A percentile compares a stretch with the other conserved stretches of the same genome.
Conservation (phyloP, 1,284 basidiomycete species). For the Trichosporon ovoides region DNA sequence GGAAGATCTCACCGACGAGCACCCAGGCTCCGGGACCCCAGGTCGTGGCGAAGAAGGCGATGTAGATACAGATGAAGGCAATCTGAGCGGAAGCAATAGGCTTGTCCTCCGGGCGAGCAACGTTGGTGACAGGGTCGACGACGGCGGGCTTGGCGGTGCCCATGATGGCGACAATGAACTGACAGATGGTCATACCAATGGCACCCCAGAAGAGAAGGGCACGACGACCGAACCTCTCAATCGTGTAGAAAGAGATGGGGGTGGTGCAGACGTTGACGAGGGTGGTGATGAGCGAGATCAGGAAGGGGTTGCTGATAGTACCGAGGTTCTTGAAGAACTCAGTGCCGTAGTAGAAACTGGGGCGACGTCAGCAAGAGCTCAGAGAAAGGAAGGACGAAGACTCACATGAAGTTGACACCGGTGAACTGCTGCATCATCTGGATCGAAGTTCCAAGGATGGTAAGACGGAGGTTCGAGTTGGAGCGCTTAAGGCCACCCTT, state of each 20-base stretch:
- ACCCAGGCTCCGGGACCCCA: conserved; percentile 76
- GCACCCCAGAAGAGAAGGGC: conserved; percentile 68
- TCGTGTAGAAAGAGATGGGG: conserved; percentile 48
- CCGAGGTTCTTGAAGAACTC: conserved; percentile 69
- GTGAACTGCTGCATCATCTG: conserved; percentile 67
- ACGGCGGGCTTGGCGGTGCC: conserved; percentile 48
- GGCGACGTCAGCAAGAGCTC: conserved; percentile 32
- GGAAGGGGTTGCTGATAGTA: conserved; percentile 63
- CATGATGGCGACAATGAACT: conserved; percentile 64
- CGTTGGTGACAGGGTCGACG: conserved; percentile 4
- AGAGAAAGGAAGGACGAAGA: too few relatives aligned
- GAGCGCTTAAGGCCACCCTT: conserved; percentile 48
- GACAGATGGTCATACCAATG: conserved; percentile 63
- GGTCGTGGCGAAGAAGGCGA: conserved; percentile 72
- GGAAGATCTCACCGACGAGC: conserved; percentile 60
- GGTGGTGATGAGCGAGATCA: conserved; percentile 68
- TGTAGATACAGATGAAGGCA: conserved; percentile 63
- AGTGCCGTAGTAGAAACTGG: conserved; percentile 54
- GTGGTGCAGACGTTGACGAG: conserved; percentile 64
- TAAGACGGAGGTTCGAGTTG: conserved; percentile 66
- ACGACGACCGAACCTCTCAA: conserved; percentile 62
- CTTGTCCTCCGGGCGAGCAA: conserved; percentile 8
- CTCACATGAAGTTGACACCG: conserved; percentile 69
- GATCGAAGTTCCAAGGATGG: conserved; percentile 59
- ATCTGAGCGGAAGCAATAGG: conserved; percentile 10